Conservation (phyloP, 257 asterid genomes). For the Osmanthus fragrans region DNA sequence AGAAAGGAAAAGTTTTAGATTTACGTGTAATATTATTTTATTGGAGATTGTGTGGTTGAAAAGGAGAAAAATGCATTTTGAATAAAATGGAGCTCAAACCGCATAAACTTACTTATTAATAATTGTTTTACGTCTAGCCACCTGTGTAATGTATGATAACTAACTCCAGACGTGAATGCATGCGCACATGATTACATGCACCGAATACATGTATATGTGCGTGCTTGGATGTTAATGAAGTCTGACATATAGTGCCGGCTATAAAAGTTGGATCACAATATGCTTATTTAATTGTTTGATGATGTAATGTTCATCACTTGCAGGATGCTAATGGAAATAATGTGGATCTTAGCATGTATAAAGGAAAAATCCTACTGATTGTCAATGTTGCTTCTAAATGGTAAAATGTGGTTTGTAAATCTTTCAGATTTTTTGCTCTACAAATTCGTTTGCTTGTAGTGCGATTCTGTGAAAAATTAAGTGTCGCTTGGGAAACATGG, state of each 20-base stretch:
- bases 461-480: background rate
- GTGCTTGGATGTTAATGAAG: background rate
- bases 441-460: background rate
- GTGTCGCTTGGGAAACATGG: background rate
- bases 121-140: background rate
- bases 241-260: background rate
- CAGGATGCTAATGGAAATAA: slow-evolving; percentile 54
- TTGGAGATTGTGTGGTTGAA: too few species aligned
- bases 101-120: too few species aligned
- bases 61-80: too few species aligned
- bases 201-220: background rate
- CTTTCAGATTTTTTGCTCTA: background rate
- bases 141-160: background rate
- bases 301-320: slow-evolving; percentile 12
- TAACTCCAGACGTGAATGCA: too few species aligned
- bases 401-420: slow-evolving; percentile 26
- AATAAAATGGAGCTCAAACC: too few species aligned
- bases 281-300: background rate
- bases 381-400: slow-evolving; percentile 82
- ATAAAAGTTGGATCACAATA: background rate
- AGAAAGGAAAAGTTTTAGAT: too few species aligned
- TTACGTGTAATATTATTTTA: too few species aligned
- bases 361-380: slow-evolving; percentile 51
- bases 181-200: too few species aligned
- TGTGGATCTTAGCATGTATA: slow-evolving; percentile 41